phyloP scores from a whole-genome alignment of 441 rosid species.

The Gossypium trilobum region DNA sequence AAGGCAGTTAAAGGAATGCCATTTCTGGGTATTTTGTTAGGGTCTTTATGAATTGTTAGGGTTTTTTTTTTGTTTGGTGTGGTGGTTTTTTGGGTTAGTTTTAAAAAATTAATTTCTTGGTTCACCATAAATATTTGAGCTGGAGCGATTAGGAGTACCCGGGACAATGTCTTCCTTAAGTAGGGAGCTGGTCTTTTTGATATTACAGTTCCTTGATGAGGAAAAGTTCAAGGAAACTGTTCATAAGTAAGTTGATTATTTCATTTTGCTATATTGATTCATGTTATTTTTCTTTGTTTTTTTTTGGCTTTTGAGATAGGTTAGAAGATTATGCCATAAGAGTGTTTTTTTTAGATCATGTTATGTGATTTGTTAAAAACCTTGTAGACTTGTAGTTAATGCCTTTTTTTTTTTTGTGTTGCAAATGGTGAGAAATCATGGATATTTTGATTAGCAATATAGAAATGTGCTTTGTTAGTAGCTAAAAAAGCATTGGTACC shows the following conservation, averaged over 20 bases:
- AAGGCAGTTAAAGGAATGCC: neutral
- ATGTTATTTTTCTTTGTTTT: neutral
- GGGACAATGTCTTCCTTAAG: slow-evolving; percentile 56
- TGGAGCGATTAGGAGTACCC: slow-evolving; percentile 44
- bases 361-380: neutral
- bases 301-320: neutral
- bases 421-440: neutral
- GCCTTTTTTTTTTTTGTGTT: neutral
- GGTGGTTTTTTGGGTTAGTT: neutral
- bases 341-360: neutral
- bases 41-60: neutral
- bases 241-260: slow-evolving; percentile 33
- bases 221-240: slow-evolving; percentile 57
- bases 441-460: neutral
- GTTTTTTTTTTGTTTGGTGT: neutral
- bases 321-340: neutral
- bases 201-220: slow-evolving; percentile 51
- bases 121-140: slow-evolving; percentile 26
- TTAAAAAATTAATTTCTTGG: slow-evolving; percentile 15
- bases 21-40: slow-evolving; percentile 12
- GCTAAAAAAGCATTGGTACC: neutral
- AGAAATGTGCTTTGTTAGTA: neutral
- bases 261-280: neutral
- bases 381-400: neutral
- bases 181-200: slow-evolving; percentile 51